phyloP scores from a whole-genome alignment of 2,329 filamentous ascomycete species.

The Emmonsia crescens region DNA sequence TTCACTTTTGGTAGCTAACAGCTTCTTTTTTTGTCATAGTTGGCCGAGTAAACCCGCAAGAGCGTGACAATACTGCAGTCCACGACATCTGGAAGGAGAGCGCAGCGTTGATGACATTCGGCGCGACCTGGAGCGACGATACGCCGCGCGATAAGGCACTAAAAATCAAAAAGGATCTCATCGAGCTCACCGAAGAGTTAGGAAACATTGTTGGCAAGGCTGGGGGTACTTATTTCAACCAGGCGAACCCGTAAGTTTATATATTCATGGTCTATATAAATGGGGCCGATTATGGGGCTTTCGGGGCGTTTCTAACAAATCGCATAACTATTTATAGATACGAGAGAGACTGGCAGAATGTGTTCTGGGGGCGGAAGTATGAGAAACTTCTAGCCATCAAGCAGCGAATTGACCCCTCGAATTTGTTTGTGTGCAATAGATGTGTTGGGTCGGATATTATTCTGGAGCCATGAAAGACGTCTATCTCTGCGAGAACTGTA shows the following conservation, averaged over 20 bases:
- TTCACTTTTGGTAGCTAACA: not conserved
- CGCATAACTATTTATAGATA: constrained; percentile 10
- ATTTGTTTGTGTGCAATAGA: constrained; percentile 40
- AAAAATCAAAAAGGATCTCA: constrained; percentile 14
- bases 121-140: constrained; percentile 20
- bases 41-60: constrained; percentile 20
- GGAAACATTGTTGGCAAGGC: constrained; percentile 19
- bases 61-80: constrained; percentile 21
- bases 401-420: constrained; percentile 35
- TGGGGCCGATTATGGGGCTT: no score
- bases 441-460: constrained; percentile 35
- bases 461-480: constrained; percentile 12
- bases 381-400: constrained; percentile 37
- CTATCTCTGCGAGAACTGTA: no score
- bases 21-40: constrained; percentile 14
- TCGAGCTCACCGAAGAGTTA: constrained; percentile 19
- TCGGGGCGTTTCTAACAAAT: not conserved
- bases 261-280: not conserved
- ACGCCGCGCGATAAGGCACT: constrained; percentile 17
- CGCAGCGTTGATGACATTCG: constrained; percentile 18
- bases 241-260: constrained; percentile 13
- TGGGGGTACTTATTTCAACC: constrained; percentile 21
- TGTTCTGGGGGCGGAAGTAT: constrained; percentile 33
- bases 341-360: constrained; percentile 22
- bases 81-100: constrained; percentile 20